Conservation (phyloP, 495 filamentous ascomycete genomes). For the Penicillium egyptiacum region DNA sequence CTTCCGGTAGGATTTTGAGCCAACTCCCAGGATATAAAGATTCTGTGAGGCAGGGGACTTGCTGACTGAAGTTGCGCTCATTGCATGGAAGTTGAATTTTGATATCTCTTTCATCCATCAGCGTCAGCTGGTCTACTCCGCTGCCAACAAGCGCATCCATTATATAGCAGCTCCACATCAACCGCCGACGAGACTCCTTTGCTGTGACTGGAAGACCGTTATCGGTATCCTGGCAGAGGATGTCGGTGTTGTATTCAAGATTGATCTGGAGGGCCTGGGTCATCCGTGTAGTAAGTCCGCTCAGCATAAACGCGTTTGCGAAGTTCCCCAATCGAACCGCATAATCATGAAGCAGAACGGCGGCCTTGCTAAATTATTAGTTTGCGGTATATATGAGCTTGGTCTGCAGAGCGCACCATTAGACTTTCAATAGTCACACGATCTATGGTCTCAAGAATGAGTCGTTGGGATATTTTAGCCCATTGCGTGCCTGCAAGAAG, state of each 20-base stretch:
- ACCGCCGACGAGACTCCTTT: conserved; percentile 34
- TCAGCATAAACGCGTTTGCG: conserved; percentile 39
- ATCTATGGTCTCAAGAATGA: conserved; percentile 33
- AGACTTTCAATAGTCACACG: conserved; percentile 36
- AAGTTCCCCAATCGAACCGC: conserved; percentile 37
- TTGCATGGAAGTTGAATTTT: conserved; percentile 42
- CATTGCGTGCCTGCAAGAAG: conserved; percentile 30
- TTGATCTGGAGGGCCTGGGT: conserved; percentile 41
- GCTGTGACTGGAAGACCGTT: conserved; percentile 23
- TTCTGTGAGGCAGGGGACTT: conserved; percentile 31
- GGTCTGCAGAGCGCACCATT: conserved; percentile 22
- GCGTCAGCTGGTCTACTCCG: conserved; percentile 35
- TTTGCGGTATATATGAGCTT: background rate
- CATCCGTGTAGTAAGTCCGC: conserved; percentile 39
- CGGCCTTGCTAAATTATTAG: conserved; percentile 15
- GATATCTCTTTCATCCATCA: conserved; percentile 36
- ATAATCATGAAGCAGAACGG: conserved; percentile 36
- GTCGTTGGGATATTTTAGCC: conserved; percentile 30
- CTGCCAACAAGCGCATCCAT: conserved; percentile 39
- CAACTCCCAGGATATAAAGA: conserved; percentile 25
- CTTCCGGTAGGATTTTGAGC: conserved; percentile 26
- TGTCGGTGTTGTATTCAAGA: conserved; percentile 36
- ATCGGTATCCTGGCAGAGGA: conserved; percentile 30
- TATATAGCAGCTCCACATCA: conserved; percentile 44
- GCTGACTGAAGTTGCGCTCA: conserved; percentile 31